Percentiles rank a stretch among this genome's conserved stretches.
Conservation (phyloP, 805 yeast genomes). For the Cyberlindnera xylosilytica region DNA sequence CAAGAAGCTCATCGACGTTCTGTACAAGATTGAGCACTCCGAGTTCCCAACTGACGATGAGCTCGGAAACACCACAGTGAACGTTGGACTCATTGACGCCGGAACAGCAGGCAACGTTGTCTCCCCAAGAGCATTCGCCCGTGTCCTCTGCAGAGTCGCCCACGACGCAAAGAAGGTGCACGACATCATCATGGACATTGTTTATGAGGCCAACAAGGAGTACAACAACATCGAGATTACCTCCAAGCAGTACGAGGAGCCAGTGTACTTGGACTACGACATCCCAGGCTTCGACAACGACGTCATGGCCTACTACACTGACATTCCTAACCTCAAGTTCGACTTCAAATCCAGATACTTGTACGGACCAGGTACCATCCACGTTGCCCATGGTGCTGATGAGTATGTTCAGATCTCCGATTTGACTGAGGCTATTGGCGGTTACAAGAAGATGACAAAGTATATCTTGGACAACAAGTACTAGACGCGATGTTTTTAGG, state of each 20-base stretch:
- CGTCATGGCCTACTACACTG: slow-evolving; percentile 50
- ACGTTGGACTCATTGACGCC: slow-evolving; percentile 53
- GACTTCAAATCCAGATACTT: slow-evolving; percentile 39
- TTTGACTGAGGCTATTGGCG: slow-evolving; percentile 47
- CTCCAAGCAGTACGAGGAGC: slow-evolving; percentile 32
- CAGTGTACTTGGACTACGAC: slow-evolving; percentile 42
- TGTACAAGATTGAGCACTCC: slow-evolving; percentile 41
- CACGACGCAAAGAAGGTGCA: slow-evolving; percentile 39
- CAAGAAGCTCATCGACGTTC: slow-evolving; percentile 48
- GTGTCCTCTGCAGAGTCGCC: slow-evolving; percentile 52
- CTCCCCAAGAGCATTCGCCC: slow-evolving; percentile 54
- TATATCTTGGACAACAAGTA: slow-evolving; percentile 13
- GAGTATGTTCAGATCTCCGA: slow-evolving; percentile 50
- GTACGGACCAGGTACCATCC: slow-evolving; percentile 67
- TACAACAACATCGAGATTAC: slow-evolving; percentile 22
- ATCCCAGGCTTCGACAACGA: slow-evolving; percentile 63
- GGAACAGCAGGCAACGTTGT: slow-evolving; percentile 69
- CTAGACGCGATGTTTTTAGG: too few species aligned
- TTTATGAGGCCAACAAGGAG: slow-evolving; percentile 29
- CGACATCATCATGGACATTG: slow-evolving; percentile 28
- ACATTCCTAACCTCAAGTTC: slow-evolving; percentile 42
- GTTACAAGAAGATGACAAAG: slow-evolving; percentile 37
- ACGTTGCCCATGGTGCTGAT: slow-evolving; percentile 56
- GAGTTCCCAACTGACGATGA: slow-evolving; percentile 48
- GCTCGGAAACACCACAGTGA: slow-evolving; percentile 60